Base-by-base conservation (phyloP, 108 stramenopile species). In the Cyclotella kingstonii region DNA sequence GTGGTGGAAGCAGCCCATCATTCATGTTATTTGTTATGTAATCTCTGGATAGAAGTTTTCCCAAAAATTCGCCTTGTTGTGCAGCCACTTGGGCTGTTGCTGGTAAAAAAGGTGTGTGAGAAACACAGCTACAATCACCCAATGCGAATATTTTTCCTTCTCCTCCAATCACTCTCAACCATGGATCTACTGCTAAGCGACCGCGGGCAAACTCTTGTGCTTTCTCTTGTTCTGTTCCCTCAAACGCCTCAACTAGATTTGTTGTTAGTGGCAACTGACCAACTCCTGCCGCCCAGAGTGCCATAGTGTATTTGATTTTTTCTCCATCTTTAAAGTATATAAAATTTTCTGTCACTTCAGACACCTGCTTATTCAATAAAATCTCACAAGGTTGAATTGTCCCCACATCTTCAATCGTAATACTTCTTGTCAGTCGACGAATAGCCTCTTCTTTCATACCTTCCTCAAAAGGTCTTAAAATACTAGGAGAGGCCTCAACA, bases 271-370 rank as follows among this genome's bases (percentile, higher is more conserved):
- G 92, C 18, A 95, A 45, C 15, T 93, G 94, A 12, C 95, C 95
- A 73, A 95, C 96, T 0, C 97, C 97, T n/a, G 94, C 95, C 3
- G 95, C 95, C 97, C 97, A 97, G 26, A 97, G 91, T 33, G 88
- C 70, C 40, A 96, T 70, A 4, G 95, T 95, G 60, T 96, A 97
- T 6, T 81, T 69, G 35, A 96, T 59, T n/a, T 68, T 54, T 1
- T 50, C 64, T 14, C 85, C 95, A 22, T 94, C 85, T 36, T 83
- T 85, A 14, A 97, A 73, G 40, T 71, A 60, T 25, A 96, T 89
- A 18, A 58, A 69, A 44, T 84, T 81, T 0, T 73, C 82, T 0
- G 76, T 87, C 1, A 97, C 92, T 65, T 95, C 95, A 49, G 89
- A 90, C 17, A 97, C 96, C 30, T 87, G 87, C 23, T 76, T 83